Conservation (phyloP, 23 red algal species). For the Pyropia haitanensis region DNA sequence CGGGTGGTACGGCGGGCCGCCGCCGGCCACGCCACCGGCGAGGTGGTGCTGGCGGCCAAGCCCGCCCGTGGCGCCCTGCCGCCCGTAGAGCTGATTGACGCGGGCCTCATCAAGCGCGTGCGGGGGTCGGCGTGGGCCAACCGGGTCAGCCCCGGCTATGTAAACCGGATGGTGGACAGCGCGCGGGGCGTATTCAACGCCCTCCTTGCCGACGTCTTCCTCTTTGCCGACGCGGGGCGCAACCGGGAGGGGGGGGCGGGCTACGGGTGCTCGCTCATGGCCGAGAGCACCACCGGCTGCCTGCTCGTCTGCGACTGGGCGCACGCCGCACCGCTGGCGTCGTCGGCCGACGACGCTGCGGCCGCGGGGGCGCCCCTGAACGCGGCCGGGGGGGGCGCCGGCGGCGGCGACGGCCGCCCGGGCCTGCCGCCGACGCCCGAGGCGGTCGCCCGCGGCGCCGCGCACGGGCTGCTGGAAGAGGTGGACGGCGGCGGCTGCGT, state of each 20-base stretch:
- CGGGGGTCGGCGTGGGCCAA: slow-evolving; percentile 55
- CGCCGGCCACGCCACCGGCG: slow-evolving; percentile 8
- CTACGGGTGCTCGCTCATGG: slow-evolving; percentile 51
- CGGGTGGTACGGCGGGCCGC: slow-evolving; percentile 28
- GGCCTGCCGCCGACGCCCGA: slow-evolving; percentile 8
- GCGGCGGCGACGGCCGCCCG: slow-evolving; percentile 35
- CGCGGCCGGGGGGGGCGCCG: slow-evolving; percentile 24
- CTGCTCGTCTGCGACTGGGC: slow-evolving; percentile 54
- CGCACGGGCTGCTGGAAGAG: slow-evolving; percentile 51
- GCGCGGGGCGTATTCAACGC: slow-evolving; percentile 40
- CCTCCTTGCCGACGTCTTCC: slow-evolving; percentile 59
- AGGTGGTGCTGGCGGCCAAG: slow-evolving; percentile 39
- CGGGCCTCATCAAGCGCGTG: slow-evolving; percentile 69
- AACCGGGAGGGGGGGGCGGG: slow-evolving; percentile 34
- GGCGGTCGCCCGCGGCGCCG: slow-evolving; percentile 24
- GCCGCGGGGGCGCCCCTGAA: slow-evolving; percentile 26
- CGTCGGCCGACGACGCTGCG: slow-evolving; percentile 12
- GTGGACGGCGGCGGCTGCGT: slow-evolving; percentile 52
- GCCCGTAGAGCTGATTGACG: slow-evolving; percentile 51
- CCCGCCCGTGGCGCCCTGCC: not conserved
- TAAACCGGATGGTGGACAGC: slow-evolving; percentile 44
- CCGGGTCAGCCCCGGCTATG: slow-evolving; percentile 29
- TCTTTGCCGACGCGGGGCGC: slow-evolving; percentile 52
- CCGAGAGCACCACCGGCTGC: slow-evolving; percentile 64
- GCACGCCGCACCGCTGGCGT: not conserved